Evolutionary conservation across 2,329 filamentous ascomycete genomes (phyloP).

Genomic region (Aspergillus sclerotialis): DNA sequence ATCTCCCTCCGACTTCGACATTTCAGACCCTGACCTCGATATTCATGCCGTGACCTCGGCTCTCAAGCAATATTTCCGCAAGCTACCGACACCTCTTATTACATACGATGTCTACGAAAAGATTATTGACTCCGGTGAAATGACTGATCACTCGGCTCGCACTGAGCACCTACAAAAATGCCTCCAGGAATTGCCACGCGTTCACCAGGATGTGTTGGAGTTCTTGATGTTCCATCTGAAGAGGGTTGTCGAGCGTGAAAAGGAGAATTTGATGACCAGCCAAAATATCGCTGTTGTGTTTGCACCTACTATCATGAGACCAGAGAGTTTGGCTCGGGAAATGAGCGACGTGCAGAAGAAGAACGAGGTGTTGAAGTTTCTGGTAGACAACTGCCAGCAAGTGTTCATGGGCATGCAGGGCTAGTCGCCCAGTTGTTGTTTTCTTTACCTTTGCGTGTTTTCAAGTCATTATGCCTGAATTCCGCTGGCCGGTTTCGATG

Average conservation of each 20-base stretch:
- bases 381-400: slow-evolving; percentile 80
- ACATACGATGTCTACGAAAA: slow-evolving; percentile 90
- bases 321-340: slow-evolving; percentile 80
- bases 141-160: slow-evolving; percentile 60
- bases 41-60: slow-evolving; percentile 95
- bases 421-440: slow-evolving; percentile 7
- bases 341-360: slow-evolving; percentile 95
- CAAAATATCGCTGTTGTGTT: slow-evolving; percentile 96
- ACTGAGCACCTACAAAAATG: slow-evolving; percentile 65
- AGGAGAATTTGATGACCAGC: slow-evolving; percentile 91
- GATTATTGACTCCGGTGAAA: slow-evolving; percentile 62
- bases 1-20: slow-evolving; percentile 69
- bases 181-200: slow-evolving; percentile 70
- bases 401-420: slow-evolving; percentile 56
- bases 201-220: slow-evolving; percentile 83
- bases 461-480: background rate
- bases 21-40: slow-evolving; percentile 87
- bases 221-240: slow-evolving; percentile 91
- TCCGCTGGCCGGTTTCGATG: background rate
- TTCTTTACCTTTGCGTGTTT: slow-evolving; percentile 2
- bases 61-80: slow-evolving; percentile 95
- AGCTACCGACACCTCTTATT: slow-evolving; percentile 79
- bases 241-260: slow-evolving; percentile 73
- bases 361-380: slow-evolving; percentile 83
- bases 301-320: slow-evolving; percentile 94